phyloP scores from a whole-genome alignment of 768 basidiomycete species.

The Mycena floridula region DNA sequence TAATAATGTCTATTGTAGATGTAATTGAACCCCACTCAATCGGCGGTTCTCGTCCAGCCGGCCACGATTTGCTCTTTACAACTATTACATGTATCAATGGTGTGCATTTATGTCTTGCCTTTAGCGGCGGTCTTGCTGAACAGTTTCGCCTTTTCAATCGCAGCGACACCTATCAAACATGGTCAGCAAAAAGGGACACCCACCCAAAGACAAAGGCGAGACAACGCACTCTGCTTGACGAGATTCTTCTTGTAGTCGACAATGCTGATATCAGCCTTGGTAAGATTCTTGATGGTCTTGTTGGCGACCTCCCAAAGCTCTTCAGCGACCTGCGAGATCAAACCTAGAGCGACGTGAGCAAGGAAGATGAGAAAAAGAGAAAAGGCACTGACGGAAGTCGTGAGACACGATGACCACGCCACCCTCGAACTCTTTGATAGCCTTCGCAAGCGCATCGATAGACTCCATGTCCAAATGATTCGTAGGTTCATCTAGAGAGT shows the following conservation, averaged over 20 bases:
- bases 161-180: slow-evolving; percentile 55
- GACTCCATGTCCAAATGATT: slow-evolving; percentile 98
- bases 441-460: slow-evolving; percentile 91
- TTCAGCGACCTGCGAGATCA: slow-evolving; percentile 96
- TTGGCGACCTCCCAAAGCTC: slow-evolving; percentile 99
- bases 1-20: too few relatives aligned
- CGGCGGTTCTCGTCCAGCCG: too few relatives aligned
- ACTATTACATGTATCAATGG: too few relatives aligned
- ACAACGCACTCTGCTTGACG: slow-evolving; percentile 63
- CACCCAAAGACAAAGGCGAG: slow-evolving; percentile 1
- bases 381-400: slow-evolving; percentile 80
- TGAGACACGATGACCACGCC: slow-evolving; percentile 99
- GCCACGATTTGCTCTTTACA: too few relatives aligned
- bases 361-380: neutral
- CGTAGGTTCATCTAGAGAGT: slow-evolving; percentile 75
- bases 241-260: slow-evolving; percentile 90
- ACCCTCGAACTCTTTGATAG: slow-evolving; percentile 96
- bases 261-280: slow-evolving; percentile 87
- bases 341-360: slow-evolving; percentile 40
- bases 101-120: slow-evolving; percentile 65
- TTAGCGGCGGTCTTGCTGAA: slow-evolving; percentile 79
- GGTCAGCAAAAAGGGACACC: neutral
- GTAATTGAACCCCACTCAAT: too few relatives aligned
- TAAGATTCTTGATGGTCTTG: slow-evolving; percentile 87
- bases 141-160: slow-evolving; percentile 90